Evolutionary conservation across 2,329 filamentous ascomycete species (phyloP).

Genomic region (Aspergillus pseudoterreus): DNA sequence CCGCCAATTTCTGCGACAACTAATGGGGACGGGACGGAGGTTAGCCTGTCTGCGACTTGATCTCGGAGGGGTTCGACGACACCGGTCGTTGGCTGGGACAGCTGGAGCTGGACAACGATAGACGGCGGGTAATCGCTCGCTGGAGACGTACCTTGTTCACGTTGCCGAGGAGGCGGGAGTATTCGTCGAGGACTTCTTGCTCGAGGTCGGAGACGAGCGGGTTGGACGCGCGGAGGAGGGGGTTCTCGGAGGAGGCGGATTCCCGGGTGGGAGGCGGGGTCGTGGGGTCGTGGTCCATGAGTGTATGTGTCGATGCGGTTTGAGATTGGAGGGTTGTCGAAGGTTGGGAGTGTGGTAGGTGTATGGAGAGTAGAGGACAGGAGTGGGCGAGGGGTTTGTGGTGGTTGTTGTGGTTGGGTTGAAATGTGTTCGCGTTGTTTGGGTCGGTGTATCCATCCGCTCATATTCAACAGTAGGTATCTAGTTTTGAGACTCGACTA

Average conservation of each 20-base stretch:
- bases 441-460: no score
- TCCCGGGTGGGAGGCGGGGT: slow-evolving; percentile 2
- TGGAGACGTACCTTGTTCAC: slow-evolving; percentile 69
- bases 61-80: not conserved
- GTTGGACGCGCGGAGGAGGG: slow-evolving; percentile 35
- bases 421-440: no score
- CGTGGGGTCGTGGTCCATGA: not conserved
- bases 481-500: not conserved
- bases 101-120: no score
- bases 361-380: not conserved
- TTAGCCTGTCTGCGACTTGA: not conserved
- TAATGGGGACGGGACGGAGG: not conserved
- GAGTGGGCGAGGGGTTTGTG: no score
- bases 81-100: no score
- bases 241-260: slow-evolving; percentile 26
- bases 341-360: not conserved
- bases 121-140: not conserved
- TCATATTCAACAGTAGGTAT: no score
- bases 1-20: slow-evolving; percentile 48
- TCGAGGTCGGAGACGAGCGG: slow-evolving; percentile 67
- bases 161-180: slow-evolving; percentile 80
- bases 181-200: slow-evolving; percentile 93
- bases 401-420: no score
- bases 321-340: not conserved
- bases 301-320: not conserved